Evolutionary conservation across 2,329 filamentous ascomycete species (phyloP), one percentile per base, ranked within the genome.

Genomic region (Ascosphaera aggregata): DNA sequence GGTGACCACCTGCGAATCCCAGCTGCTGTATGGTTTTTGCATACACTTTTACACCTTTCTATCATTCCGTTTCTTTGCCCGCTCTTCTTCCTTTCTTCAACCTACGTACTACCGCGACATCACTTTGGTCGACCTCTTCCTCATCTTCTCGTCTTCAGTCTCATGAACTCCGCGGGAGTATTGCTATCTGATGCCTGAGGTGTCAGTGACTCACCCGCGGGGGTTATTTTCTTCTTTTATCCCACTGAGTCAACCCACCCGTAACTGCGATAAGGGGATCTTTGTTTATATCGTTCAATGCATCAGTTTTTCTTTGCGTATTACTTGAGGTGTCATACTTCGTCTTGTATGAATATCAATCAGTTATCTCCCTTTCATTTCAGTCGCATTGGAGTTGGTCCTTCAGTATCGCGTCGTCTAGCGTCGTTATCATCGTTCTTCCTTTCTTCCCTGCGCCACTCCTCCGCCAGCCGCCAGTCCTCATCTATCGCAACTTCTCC

Each of bases 1-100:
- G 34, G 34, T 35, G 34, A 35, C 34, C 34, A 35, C 34, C 34
- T 8, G 34, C 34, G 34, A 35, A 35, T 35, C 34, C 34, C 34
- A 35, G 34, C 34, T 35, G 34, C 34, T 35, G 34, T 35, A 35
- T 35, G 34, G 7, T 35, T 7, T 35, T 35, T 27, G 5, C 11
- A 5, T 27, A 7, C 11, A 5, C 11, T 27, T 27, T 27, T 27
- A 7, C 11, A 27, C 22, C 11, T 11, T 27, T 27, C 11, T 27
- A 7, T 27, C 5, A 5, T 27, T 27, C 22, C n/a, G n/a, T n/a
- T 27, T 27, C 11, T 27, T 7, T 7, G 22, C 22, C 11, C 22
- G 11, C 11, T 27, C 5, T 27, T 27, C 11, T 5, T 7, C 22
- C 22, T 7, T 27, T 11, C 11, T 27, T 27, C 11, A 11, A 27